These are phyloP conservation scores for Fraxinus platypoda DNA, from an alignment of 305 asterid genomes.

Conservation along the genomic window DNA sequence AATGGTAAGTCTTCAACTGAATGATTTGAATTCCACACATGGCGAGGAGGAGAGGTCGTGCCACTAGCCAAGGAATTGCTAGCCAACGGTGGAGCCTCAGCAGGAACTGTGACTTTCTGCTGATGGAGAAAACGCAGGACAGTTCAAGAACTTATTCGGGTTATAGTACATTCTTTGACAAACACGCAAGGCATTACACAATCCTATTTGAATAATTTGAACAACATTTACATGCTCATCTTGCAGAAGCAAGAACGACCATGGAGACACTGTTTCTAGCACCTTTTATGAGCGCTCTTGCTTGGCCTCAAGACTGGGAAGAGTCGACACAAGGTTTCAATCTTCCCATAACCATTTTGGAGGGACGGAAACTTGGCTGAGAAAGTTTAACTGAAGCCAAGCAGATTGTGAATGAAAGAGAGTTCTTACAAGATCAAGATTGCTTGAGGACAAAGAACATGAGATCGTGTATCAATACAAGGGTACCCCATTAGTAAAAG, in stretches of 20 bases:
- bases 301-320: constrained; percentile 57
- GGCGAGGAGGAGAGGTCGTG: constrained; percentile 45
- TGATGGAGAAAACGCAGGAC: constrained; percentile 58
- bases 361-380: constrained; percentile 41
- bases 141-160: constrained; percentile 7
- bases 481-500: constrained; percentile 49
- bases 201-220: constrained; percentile 60
- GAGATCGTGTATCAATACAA: constrained; percentile 65
- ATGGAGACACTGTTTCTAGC: constrained; percentile 64
- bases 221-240: constrained; percentile 49
- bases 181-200: constrained; percentile 41
- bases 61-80: constrained; percentile 39
- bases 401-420: constrained; percentile 50
- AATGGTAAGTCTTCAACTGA: constrained; percentile 66
- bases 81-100: constrained; percentile 8
- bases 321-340: constrained; percentile 17
- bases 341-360: constrained; percentile 6
- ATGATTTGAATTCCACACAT: constrained; percentile 68
- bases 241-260: constrained; percentile 65
- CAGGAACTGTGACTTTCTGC: constrained; percentile 53
- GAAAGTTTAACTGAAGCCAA: constrained; percentile 60
- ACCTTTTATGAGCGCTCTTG: constrained; percentile 44
- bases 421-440: constrained; percentile 37
- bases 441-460: constrained; percentile 31
- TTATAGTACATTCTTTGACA: constrained; percentile 44